Base-by-base conservation (phyloP, 306 rosid genomes). In the Begonia fuchsioides region DNA sequence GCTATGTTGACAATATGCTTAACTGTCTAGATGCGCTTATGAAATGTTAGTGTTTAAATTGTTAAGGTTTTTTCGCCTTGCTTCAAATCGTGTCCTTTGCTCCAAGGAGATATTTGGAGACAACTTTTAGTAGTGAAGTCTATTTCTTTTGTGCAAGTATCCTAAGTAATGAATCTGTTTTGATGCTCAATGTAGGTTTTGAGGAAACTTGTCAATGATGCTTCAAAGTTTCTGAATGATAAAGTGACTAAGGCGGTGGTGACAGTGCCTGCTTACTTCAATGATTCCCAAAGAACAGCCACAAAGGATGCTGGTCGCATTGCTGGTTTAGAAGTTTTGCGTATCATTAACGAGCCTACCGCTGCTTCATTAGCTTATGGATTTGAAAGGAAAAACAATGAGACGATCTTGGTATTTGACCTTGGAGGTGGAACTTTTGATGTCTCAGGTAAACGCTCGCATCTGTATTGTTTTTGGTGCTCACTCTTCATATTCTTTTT, bases 281-380 rank as follows among this genome's bases (percentile, higher is more conserved):
- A 88, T 57, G 97, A 88, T 56, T 88, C 97, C 15, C 97, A 88
- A 57, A 83, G 97, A 57, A 88, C 97, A 10, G 97, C 97, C 7
- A 88, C 97, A 0, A 88, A 81, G 77, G 97, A 88, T 72, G 97
- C 97, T n/a, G 97, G 97, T 14, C 77, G 95, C 20, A 88, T 88
- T 70, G 97, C 97, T 58, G 97, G 97, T 58, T 55, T 88, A 6
- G 97, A 88, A 39, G 97, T 88, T 66, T 87, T 88, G 64, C 78
- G 97, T 52, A 88, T 88, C 18, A 88, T 88, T 46, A 88, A 88
- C 43, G 97, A 88, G 55, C 97, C 97, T 1, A 88, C 97, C 43
- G 97, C 97, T 2, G 97, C 97, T 11, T 88, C 97, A 5, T 67
- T 88, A 61, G 97, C 97, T 7, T 88, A 88, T 68, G 97, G 97